These are phyloP conservation scores for Colletotrichum zoysiae DNA, from an alignment of 2,329 filamentous ascomycete genomes.

Conservation along the genomic window DNA sequence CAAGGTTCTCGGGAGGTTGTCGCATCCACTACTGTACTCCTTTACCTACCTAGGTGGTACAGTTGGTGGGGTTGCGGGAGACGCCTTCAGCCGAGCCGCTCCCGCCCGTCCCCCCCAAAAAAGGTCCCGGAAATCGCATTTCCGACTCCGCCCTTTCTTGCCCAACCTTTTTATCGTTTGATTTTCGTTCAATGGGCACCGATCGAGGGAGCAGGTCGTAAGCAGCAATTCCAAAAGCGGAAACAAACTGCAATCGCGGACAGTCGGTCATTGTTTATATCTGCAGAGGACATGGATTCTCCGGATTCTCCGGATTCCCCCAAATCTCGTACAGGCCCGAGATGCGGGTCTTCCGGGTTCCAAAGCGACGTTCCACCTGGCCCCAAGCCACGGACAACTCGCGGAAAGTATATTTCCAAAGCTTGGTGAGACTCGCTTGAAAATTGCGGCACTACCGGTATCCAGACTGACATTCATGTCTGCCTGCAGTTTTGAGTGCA, in stretches of 20 bases:
- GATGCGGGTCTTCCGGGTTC: conserved; percentile 5
- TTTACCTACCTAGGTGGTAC: neutral
- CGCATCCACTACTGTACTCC: too few species aligned
- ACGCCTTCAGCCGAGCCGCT: neutral
- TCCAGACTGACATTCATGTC: neutral
- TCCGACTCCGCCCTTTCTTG: neutral
- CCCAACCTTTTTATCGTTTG: conserved; percentile 1
- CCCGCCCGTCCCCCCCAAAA: neutral
- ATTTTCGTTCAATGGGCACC: neutral
- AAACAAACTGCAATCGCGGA: neutral
- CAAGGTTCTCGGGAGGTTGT: too few species aligned
- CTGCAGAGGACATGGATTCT: conserved; percentile 19
- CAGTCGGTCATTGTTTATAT: neutral
- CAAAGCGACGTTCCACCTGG: neutral
- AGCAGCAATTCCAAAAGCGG: neutral
- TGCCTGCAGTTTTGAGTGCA: conserved; percentile 24
- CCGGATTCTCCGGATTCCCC: conserved; percentile 24
- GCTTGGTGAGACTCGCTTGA: conserved; percentile 23
- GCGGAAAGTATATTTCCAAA: conserved; percentile 39
- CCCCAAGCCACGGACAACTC: conserved; percentile 23
- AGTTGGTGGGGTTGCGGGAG: conserved; percentile 6
- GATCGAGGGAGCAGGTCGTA: neutral
- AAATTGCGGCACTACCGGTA: neutral
- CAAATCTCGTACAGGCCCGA: conserved; percentile 6
- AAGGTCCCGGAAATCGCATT: neutral